Percentiles rank a stretch among this genome's conserved stretches.
Evolutionary conservation across 2,329 filamentous ascomycete species (phyloP).

Genomic region (Aureobasidium zeae): DNA sequence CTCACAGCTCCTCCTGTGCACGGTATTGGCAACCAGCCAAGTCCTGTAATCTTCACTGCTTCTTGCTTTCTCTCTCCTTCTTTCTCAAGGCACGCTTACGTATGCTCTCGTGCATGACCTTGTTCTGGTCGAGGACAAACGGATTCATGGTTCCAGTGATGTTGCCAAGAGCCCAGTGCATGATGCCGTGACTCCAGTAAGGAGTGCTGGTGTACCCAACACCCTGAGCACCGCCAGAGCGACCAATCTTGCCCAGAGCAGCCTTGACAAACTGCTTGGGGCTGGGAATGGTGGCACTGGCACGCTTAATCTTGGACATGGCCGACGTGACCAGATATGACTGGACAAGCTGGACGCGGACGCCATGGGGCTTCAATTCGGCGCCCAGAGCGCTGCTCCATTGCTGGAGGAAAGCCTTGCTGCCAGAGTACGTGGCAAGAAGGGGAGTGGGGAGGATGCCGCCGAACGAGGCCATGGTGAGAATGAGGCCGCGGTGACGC

Average conservation of each 20-base stretch:
- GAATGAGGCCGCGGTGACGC: conserved; percentile 76
- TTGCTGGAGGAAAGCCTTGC: conserved; percentile 95
- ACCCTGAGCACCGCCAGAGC: conserved; percentile 64
- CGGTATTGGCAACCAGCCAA: too few species aligned
- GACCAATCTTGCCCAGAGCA: conserved; percentile 69
- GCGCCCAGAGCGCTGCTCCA: conserved; percentile 82
- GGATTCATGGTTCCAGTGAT: conserved; percentile 50
- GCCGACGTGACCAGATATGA: conserved; percentile 90
- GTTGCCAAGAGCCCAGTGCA: conserved; percentile 69
- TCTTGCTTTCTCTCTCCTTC: conserved; percentile 72
- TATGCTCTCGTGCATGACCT: conserved; percentile 71
- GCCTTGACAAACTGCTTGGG: conserved; percentile 74
- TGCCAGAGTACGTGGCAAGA: conserved; percentile 91
- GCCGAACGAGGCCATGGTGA: conserved; percentile 96
- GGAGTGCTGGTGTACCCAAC: conserved; percentile 81
- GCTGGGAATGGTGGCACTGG: conserved; percentile 68
- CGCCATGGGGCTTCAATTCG: conserved; percentile 69
- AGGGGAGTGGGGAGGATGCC: conserved; percentile 87
- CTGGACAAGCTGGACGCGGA: conserved; percentile 85
- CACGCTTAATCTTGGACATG: conserved; percentile 89
- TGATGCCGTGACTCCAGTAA: conserved; percentile 82
- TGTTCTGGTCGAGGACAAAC: conserved; percentile 52
- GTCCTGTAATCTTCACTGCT: too few species aligned
- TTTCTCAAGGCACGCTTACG: conserved; percentile 74
- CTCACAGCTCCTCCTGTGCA: too few species aligned